Evolutionary conservation across 306 rosid genomes (phyloP).

Genomic region (Lablab purpureus): DNA sequence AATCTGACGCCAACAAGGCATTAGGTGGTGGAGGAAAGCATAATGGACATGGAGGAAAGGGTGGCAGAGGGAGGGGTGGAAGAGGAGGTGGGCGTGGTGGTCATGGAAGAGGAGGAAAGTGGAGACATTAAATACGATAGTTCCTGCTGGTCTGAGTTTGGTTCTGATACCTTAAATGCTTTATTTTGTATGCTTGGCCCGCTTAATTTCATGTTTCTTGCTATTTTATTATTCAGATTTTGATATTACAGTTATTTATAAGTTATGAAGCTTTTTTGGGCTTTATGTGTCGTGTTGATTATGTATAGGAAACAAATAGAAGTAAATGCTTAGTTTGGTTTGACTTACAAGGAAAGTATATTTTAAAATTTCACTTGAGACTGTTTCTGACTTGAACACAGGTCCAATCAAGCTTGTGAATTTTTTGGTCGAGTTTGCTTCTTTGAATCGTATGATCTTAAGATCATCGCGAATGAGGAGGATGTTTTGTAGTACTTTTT

Average conservation of each 20-base stretch:
- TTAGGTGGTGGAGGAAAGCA: constrained; percentile 62
- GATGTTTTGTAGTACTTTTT: too few relatives aligned
- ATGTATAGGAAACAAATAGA: not conserved
- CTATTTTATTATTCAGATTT: constrained; percentile 29
- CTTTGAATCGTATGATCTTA: too few relatives aligned
- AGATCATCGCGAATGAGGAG: too few relatives aligned
- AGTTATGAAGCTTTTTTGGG: constrained; percentile 9
- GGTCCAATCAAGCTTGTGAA: not conserved
- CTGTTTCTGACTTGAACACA: not conserved
- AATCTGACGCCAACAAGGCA: constrained; percentile 62
- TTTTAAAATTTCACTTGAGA: not conserved
- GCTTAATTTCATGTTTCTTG: constrained; percentile 7
- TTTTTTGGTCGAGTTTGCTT: too few relatives aligned
- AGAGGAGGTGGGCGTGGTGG: constrained; percentile 62
- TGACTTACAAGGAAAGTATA: not conserved
- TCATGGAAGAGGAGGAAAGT: constrained; percentile 68
- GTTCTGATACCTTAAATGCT: not conserved
- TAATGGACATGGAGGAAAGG: constrained; percentile 63
- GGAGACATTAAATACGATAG: constrained; percentile 59
- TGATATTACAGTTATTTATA: constrained; percentile 11
- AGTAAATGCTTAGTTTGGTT: not conserved
- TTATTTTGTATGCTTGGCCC: constrained; percentile 5
- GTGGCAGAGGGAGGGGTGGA: constrained; percentile 71
- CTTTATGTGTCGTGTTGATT: not conserved
- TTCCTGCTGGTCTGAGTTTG: constrained; percentile 11